A percentile compares a stretch with the other conserved stretches of the same genome.
phyloP scores from a whole-genome alignment of 2,329 filamentous ascomycete species.

The Phoma sp. region DNA sequence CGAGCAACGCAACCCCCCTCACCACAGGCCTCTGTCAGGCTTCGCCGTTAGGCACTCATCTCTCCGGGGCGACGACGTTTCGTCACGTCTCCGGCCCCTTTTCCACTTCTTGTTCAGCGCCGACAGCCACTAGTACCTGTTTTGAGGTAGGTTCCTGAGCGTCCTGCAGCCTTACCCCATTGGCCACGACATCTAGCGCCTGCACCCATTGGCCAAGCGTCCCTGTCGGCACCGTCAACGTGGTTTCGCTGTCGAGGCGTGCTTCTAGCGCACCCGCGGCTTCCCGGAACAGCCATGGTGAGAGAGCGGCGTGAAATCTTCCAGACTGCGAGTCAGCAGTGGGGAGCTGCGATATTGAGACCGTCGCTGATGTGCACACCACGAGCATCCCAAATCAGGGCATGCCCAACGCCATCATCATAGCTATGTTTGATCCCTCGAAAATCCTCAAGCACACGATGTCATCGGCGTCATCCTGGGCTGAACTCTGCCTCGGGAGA shows the following conservation, averaged over 20 bases:
- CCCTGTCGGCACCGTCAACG: constrained; percentile 31
- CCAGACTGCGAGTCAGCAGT: constrained; percentile 26
- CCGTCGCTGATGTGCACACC: constrained; percentile 23
- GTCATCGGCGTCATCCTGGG: constrained; percentile 23
- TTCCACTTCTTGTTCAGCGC: constrained; percentile 23
- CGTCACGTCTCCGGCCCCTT: constrained; percentile 22
- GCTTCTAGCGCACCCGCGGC: constrained; percentile 41
- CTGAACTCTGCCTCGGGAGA: constrained; percentile 10
- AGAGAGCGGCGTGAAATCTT: constrained; percentile 26
- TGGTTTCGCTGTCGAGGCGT: constrained; percentile 36
- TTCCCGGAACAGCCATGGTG: constrained; percentile 35
- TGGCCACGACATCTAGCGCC: constrained; percentile 23
- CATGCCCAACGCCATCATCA: constrained; percentile 5
- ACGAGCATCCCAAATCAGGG: constrained; percentile 15
- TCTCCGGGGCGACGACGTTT: constrained; percentile 22
- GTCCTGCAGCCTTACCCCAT: constrained; percentile 42
- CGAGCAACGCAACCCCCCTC: not conserved
- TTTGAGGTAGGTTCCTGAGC: constrained; percentile 40
- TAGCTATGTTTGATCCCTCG: constrained; percentile 4
- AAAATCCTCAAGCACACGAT: constrained; percentile 5
- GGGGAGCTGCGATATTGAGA: constrained; percentile 22
- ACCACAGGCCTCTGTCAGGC: constrained; percentile 13
- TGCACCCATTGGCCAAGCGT: constrained; percentile 24
- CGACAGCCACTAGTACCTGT: constrained; percentile 29
- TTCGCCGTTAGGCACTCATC: constrained; percentile 28